Base-by-base conservation (phyloP, 768 basidiomycete genomes). In the Saitozyma podzolica region DNA sequence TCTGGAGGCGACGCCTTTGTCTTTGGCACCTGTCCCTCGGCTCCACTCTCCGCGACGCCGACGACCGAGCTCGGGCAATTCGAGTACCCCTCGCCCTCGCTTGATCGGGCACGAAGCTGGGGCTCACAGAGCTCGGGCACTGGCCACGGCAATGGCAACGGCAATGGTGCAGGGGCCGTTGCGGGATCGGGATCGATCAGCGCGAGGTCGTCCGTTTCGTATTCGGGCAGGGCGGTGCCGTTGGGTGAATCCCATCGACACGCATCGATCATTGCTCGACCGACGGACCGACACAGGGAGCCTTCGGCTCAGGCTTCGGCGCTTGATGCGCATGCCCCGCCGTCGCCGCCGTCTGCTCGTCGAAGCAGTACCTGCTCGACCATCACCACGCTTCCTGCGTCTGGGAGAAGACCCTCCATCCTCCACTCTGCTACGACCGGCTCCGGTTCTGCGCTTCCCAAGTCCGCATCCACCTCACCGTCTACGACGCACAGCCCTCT, bases 21-120 rank as follows among this genome's bases (percentile, higher is more conserved):
- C 5, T 73, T 73, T 49, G 72, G 72, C 16, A 59, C 72, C 1
- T 73, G 72, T 37, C 66, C 72, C 11, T 67, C 72, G 11, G 17
- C 49, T 14, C 53, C 63, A 10, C 53, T 59, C n/a, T 17, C 68
- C 6, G 69, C 68, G 19, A 77, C 76, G 0, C 76, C 76, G 1
- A 67, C 70, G 11, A 68, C 76, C 11, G 76, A 77, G 54, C 58
- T 70, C n/a, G 76, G 76, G 5, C 59, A 69, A 10, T 77, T 77
- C 63, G 76, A 77, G 45, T 77, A 77, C 54, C 76, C 76, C 37
- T 41, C 42, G 8, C 13, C 51, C 48, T 16, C 49, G 4, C 41
- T 49, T 20, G 43, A 51, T 8, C 54, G 3, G 13, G 10, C 40
- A 40, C 17, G 8, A 43, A 19, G 9, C 39, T 8, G n/a, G 9